A percentile compares a stretch with the other conserved stretches of the same genome.
phyloP scores from a whole-genome alignment of 2,329 filamentous ascomycete genomes.

The Calycina herbarum region DNA sequence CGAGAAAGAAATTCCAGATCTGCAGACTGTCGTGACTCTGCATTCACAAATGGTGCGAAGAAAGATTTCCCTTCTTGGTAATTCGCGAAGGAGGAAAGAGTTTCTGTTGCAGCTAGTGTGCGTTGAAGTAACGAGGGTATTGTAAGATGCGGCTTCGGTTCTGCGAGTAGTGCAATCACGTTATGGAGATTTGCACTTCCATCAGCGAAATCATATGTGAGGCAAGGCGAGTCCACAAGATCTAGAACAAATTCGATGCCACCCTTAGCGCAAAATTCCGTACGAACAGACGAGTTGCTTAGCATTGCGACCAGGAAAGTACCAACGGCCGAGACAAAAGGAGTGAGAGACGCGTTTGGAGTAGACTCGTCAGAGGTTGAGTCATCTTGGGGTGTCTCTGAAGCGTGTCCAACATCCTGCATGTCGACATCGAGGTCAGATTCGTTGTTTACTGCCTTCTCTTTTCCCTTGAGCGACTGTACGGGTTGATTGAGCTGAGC shows the following conservation, averaged over 20 bases:
- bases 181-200: conserved; percentile 67
- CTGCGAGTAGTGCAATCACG: conserved; percentile 75
- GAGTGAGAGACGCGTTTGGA: conserved; percentile 32
- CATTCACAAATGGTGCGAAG: conserved; percentile 66
- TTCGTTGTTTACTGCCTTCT: conserved; percentile 45
- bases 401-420: conserved; percentile 50
- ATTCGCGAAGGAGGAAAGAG: conserved; percentile 63
- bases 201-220: conserved; percentile 72
- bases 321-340: conserved; percentile 72
- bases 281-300: conserved; percentile 33
- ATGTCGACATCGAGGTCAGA: conserved; percentile 68
- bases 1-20: conserved; percentile 48
- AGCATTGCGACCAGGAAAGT: conserved; percentile 63
- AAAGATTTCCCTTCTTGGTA: conserved; percentile 56
- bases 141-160: conserved; percentile 76
- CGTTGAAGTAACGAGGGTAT: conserved; percentile 79
- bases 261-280: conserved; percentile 71
- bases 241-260: conserved; percentile 84
- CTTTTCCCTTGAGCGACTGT: conserved; percentile 42
- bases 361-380: conserved; percentile 26
- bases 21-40: conserved; percentile 40
- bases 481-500: conserved; percentile 36
- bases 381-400: conserved; percentile 2
- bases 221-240: conserved; percentile 76
- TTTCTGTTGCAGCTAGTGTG: conserved; percentile 67